These are phyloP conservation scores for Paraconiothyrium brasiliense DNA, from an alignment of 2,329 filamentous ascomycete species.

Conservation along the genomic window DNA sequence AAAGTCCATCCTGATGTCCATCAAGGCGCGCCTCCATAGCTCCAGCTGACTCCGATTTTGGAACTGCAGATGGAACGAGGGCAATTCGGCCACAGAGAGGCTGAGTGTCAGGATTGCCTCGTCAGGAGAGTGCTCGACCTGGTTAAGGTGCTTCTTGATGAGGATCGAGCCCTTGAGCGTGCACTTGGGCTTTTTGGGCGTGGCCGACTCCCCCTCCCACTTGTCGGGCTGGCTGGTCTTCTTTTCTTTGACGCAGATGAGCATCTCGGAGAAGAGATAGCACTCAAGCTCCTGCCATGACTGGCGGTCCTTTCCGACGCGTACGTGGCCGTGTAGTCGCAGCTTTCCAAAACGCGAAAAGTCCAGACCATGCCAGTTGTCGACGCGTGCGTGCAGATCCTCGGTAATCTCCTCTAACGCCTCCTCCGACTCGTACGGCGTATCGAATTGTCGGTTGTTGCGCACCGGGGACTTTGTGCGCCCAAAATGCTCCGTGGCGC, in stretches of 20 bases:
- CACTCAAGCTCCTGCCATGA: slow-evolving; percentile 99
- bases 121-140: slow-evolving; percentile 77
- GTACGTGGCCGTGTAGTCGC: slow-evolving; percentile 85
- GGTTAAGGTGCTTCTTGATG: slow-evolving; percentile 96
- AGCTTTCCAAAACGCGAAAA: slow-evolving; percentile 94
- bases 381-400: slow-evolving; percentile 83
- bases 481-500: slow-evolving; percentile 55
- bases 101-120: slow-evolving; percentile 88
- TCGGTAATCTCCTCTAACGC: slow-evolving; percentile 87
- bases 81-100: slow-evolving; percentile 89
- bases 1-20: slow-evolving; percentile 81
- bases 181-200: slow-evolving; percentile 74
- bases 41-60: slow-evolving; percentile 84
- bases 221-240: slow-evolving; percentile 70
- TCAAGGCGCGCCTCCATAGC: slow-evolving; percentile 85
- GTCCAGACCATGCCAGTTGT: slow-evolving; percentile 98
- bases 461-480: slow-evolving; percentile 68
- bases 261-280: slow-evolving; percentile 97
- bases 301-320: slow-evolving; percentile 93
- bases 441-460: slow-evolving; percentile 56
- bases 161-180: slow-evolving; percentile 97
- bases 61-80: slow-evolving; percentile 93
- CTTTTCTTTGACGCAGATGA: slow-evolving; percentile 99
- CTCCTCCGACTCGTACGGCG: slow-evolving; percentile 77
- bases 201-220: slow-evolving; percentile 69